Base-by-base conservation (phyloP, 2,329 filamentous ascomycete genomes). In the Fusarium liriodendri region DNA sequence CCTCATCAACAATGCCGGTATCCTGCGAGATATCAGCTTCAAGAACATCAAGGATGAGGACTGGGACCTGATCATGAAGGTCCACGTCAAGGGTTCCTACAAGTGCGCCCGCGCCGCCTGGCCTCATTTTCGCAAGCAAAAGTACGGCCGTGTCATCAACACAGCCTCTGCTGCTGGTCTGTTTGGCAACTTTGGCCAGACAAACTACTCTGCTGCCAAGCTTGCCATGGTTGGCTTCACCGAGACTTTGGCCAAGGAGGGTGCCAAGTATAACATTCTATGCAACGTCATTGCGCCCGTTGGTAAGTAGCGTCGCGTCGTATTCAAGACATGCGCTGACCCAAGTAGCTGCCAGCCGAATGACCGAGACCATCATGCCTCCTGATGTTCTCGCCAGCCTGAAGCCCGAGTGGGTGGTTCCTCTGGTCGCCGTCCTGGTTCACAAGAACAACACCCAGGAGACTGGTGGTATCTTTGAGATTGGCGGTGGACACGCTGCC, bases 11-110 rank as follows among this genome's bases (percentile, higher is more conserved):
- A 99, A 98, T 82, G 97, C 97, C 71, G 96, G 97, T 80, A 98
- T 98, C 81, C 89, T 98, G 70, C 93, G 96, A 71, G 95, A 98
- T 86, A 84, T 98, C 81, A 96, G 94, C 89, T 98, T 99, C 88
- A 98, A 98, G 90, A 98, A 98, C 86, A 97, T 98, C 90, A 97
- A 93, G 84, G 97, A 99, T 83, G 86, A 93, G 81, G 97, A 99
- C 84, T 99, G 97, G 97, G 96, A 99, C 82, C 86, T 98, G 77
- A 94, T 98, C 82, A 94, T 96, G 85, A 93, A 91, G 82, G 96
- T 98, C 67, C 96, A 99, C 85, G 92, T 98, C 79, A 93, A 91
- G 81, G 97, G 97, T 78, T 93, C 95, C 80, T 99, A 97, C 89
- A 98, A 98, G 90, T 97, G 94, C 83, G 90, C 97, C 71, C 92